Conservation (phyloP, 192 early-diverging fungal species). For the Coemansia sp. region DNA sequence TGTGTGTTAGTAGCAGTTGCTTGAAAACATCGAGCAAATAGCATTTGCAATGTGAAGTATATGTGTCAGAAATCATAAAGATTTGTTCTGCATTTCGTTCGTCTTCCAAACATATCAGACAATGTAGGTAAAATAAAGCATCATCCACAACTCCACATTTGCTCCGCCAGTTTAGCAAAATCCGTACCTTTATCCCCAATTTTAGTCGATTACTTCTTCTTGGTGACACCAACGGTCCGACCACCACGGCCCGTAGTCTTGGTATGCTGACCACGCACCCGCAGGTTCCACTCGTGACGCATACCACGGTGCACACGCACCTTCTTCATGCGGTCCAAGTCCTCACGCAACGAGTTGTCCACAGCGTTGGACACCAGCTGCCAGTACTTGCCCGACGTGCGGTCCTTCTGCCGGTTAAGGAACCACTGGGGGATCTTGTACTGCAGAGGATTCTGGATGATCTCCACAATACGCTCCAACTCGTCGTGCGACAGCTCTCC, state of each 20-base stretch:
- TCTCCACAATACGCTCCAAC: slow-evolving; percentile 96
- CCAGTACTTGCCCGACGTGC: slow-evolving; percentile 90
- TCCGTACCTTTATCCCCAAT: slow-evolving; percentile 30
- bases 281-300: slow-evolving; percentile 97
- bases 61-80: neutral
- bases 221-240: slow-evolving; percentile 95
- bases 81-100: neutral
- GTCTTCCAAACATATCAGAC: neutral
- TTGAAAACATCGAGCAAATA: neutral
- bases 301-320: slow-evolving; percentile 99
- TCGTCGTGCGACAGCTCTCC: slow-evolving; percentile 97
- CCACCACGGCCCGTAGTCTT: slow-evolving; percentile 98
- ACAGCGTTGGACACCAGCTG: slow-evolving; percentile 93
- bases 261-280: slow-evolving; percentile 99
- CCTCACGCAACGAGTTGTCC: slow-evolving; percentile 97
- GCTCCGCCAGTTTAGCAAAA: neutral
- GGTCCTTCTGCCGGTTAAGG: slow-evolving; percentile 99
- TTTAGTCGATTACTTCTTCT: slow-evolving; percentile 79
- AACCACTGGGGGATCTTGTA: slow-evolving; percentile 99
- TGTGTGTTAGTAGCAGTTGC: neutral
- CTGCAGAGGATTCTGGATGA: slow-evolving; percentile 98
- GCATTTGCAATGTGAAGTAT: neutral
- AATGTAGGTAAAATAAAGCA: too few species aligned
- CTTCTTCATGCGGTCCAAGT: slow-evolving; percentile 99
- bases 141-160: neutral